Evolutionary conservation across 176 grass and related monocot genomes (phyloP).

Genomic region (Alloteropsis semialata): DNA sequence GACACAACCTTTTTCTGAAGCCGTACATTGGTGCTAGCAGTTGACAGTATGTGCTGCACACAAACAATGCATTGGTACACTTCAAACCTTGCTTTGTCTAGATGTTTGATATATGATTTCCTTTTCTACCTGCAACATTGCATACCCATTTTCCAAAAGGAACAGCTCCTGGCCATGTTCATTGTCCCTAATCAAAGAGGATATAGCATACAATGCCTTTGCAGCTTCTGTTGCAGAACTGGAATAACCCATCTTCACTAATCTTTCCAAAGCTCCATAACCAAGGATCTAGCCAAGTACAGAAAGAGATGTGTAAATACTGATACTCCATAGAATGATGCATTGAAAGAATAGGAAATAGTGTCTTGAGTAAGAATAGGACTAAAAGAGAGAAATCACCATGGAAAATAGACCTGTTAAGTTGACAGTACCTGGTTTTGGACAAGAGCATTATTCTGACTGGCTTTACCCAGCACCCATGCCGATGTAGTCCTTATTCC

Average conservation of each 20-base stretch:
- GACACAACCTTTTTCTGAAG: constrained; percentile 53
- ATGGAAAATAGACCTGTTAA: neutral
- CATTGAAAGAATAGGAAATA: neutral
- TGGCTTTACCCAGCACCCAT: constrained; percentile 79
- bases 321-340: neutral
- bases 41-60: constrained; percentile 53
- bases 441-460: constrained; percentile 76
- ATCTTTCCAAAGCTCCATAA: constrained; percentile 64
- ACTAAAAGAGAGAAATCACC: neutral
- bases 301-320: neutral
- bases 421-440: constrained; percentile 70
- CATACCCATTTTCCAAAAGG: constrained; percentile 37
- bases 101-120: neutral
- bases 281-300: constrained; percentile 53
- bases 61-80: neutral
- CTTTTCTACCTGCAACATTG: constrained; percentile 58
- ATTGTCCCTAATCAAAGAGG: constrained; percentile 61
- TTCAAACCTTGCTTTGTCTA: neutral
- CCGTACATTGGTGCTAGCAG: constrained; percentile 32
- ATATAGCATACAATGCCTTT: constrained; percentile 62
- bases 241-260: constrained; percentile 87
- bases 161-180: constrained; percentile 58
- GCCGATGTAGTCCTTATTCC: constrained; percentile 57
- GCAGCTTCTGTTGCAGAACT: constrained; percentile 59
- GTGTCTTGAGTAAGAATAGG: neutral